These are phyloP conservation scores for Chaetomium olivaceum DNA, from an alignment of 2,329 filamentous ascomycete genomes.

Conservation along the genomic window DNA sequence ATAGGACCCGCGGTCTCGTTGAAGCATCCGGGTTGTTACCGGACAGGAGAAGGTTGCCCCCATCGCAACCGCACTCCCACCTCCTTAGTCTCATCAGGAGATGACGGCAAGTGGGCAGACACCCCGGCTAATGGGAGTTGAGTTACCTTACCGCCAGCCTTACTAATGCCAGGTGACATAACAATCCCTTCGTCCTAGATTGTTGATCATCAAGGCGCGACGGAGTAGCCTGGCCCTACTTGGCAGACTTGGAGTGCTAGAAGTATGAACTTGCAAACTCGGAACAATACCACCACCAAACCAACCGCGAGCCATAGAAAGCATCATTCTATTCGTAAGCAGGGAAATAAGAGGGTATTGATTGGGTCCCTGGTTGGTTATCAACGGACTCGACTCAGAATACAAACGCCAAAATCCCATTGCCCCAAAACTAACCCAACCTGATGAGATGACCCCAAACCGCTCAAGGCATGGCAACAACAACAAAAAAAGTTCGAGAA, in stretches of 20 bases:
- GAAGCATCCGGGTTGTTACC: too few species aligned
- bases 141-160: too few species aligned
- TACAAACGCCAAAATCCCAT: conserved; percentile 2
- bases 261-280: neutral
- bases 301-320: neutral
- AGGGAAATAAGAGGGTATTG: neutral
- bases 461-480: neutral
- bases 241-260: neutral
- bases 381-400: neutral
- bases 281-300: neutral
- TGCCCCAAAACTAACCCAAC: neutral
- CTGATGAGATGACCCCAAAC: neutral
- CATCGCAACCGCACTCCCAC: too few species aligned
- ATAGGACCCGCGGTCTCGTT: too few species aligned
- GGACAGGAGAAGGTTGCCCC: too few species aligned
- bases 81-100: too few species aligned
- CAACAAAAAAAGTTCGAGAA: neutral
- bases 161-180: too few species aligned
- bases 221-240: too few species aligned
- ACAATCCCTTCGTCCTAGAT: too few species aligned
- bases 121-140: too few species aligned
- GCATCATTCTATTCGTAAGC: neutral
- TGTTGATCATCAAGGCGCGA: neutral
- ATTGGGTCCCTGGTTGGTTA: neutral
- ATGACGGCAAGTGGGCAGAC: too few species aligned